A percentile compares a stretch with the other conserved stretches of the same genome.
Evolutionary conservation across 495 filamentous ascomycete species (phyloP).

Genomic region (Aspergillus egyptiacus): DNA sequence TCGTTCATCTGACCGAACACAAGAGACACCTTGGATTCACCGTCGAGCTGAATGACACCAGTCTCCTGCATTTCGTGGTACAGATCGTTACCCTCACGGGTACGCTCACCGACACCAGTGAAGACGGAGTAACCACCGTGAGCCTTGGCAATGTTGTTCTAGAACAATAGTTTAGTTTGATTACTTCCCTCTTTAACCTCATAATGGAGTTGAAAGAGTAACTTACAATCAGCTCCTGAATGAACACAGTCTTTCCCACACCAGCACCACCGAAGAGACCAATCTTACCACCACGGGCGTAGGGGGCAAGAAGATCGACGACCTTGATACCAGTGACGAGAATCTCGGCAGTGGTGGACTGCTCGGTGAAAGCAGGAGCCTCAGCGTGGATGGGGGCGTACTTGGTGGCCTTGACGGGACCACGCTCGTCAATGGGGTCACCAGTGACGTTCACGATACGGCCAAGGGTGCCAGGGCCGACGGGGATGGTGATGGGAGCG

Average conservation of each 20-base stretch:
- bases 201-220: neutral
- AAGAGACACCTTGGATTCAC: constrained; percentile 98
- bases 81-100: constrained; percentile 99
- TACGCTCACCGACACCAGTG: constrained; percentile 99
- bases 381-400: constrained; percentile 88
- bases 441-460: constrained; percentile 99
- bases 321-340: constrained; percentile 99
- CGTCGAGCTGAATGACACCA: constrained; percentile 96
- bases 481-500: constrained; percentile 92
- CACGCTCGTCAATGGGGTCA: constrained; percentile 99
- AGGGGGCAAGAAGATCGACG: constrained; percentile 95
- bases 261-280: constrained; percentile 99
- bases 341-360: constrained; percentile 93
- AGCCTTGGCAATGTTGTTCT: constrained; percentile 99
- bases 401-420: constrained; percentile 89
- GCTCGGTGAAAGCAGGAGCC: constrained; percentile 81
- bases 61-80: constrained; percentile 99
- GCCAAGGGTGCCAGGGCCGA: constrained; percentile 89
- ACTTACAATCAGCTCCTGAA: constrained; percentile 93
- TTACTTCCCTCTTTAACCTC: neutral
- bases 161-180: constrained; percentile 12
- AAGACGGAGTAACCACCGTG: constrained; percentile 99
- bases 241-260: constrained; percentile 99
- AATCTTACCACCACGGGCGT: constrained; percentile 99
- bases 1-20: constrained; percentile 99